Evolutionary conservation across 2,329 filamentous ascomycete species (phyloP).

Genomic region (Phialophora chinensis): DNA sequence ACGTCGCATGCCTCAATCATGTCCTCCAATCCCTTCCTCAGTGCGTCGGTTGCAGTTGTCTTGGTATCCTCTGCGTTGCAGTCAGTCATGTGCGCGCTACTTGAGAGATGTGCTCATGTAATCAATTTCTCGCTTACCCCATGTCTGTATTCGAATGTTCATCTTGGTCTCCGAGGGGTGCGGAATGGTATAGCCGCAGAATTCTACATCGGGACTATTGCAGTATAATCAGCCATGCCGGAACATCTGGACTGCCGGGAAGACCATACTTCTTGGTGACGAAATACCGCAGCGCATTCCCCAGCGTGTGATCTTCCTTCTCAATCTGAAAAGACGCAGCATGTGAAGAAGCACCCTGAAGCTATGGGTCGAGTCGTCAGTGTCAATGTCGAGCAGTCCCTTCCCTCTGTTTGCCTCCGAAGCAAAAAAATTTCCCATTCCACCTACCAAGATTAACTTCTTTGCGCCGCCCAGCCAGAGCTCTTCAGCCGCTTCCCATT

Average conservation of each 20-base stretch:
- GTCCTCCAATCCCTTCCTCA: conserved; percentile 88
- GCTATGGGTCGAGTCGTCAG: conserved; percentile 55
- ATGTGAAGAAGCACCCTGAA: conserved; percentile 81
- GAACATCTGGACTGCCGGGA: background rate
- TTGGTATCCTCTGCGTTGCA: conserved; percentile 35
- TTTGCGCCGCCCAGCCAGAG: conserved; percentile 33
- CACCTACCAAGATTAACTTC: conserved; percentile 38
- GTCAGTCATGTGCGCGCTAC: conserved; percentile 16
- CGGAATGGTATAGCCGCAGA: conserved; percentile 97
- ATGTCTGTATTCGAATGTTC: conserved; percentile 97
- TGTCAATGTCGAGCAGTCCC: background rate
- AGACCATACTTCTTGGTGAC: conserved; percentile 94
- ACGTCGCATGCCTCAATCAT: conserved; percentile 92
- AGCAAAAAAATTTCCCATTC: conserved; percentile 9
- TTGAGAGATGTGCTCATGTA: background rate
- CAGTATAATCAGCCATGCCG: conserved; percentile 11
- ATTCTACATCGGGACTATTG: conserved; percentile 87
- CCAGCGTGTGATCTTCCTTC: conserved; percentile 91
- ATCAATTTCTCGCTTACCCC: conserved; percentile 65
- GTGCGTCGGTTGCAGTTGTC: conserved; percentile 78
- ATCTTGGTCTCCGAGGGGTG: conserved; percentile 96
- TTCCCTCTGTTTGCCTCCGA: background rate
- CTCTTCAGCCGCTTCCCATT: conserved; percentile 31
- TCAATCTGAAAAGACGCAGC: conserved; percentile 95
- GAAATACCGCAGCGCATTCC: conserved; percentile 90